phyloP scores from a whole-genome alignment of 768 basidiomycete species.

The Neoboletus brunneissimus region DNA sequence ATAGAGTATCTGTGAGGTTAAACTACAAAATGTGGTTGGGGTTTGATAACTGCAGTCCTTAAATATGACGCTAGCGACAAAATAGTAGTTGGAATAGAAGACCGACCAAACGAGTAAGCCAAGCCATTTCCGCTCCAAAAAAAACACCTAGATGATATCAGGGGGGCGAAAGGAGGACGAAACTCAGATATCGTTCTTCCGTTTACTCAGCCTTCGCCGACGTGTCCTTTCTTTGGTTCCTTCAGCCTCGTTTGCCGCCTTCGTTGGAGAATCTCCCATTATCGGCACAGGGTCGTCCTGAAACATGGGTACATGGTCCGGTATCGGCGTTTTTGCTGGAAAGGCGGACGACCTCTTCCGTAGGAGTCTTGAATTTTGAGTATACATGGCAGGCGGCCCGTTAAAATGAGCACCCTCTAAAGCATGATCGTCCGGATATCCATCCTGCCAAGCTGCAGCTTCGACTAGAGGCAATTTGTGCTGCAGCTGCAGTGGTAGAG shows the following conservation, averaged over 20 bases:
- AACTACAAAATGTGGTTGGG: constrained; percentile 10
- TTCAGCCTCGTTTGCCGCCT: constrained; percentile 15
- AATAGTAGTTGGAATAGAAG: constrained; percentile 19
- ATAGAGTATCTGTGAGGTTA: constrained; percentile 1
- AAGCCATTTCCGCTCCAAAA: constrained; percentile 20
- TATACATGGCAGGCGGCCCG: constrained; percentile 8
- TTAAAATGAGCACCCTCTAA: constrained; percentile 1
- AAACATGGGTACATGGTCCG: constrained; percentile 18
- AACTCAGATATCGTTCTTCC: constrained; percentile 27
- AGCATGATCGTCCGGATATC: constrained; percentile 3
- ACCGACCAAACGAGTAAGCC: constrained; percentile 16
- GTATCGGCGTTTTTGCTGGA: constrained; percentile 27
- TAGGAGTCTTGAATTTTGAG: constrained; percentile 16
- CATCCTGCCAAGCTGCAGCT: constrained; percentile 3
- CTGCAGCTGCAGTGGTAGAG: constrained; percentile 20
- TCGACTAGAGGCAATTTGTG: constrained; percentile 8
- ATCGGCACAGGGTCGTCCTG: constrained; percentile 10
- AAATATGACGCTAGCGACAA: constrained; percentile 3
- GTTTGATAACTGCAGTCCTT: constrained; percentile 7
- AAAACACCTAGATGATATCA: constrained; percentile 11
- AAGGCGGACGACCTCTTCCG: constrained; percentile 27
- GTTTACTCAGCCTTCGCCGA: constrained; percentile 35
- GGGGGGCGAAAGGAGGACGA: constrained; percentile 8
- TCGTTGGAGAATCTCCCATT: constrained; percentile 7
- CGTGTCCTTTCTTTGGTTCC: constrained; percentile 24